A percentile compares a stretch with the other conserved stretches of the same genome.
These are phyloP conservation scores for Bassia scoparia DNA, from an alignment of 148 eudicot genomes.

Conservation along the genomic window DNA sequence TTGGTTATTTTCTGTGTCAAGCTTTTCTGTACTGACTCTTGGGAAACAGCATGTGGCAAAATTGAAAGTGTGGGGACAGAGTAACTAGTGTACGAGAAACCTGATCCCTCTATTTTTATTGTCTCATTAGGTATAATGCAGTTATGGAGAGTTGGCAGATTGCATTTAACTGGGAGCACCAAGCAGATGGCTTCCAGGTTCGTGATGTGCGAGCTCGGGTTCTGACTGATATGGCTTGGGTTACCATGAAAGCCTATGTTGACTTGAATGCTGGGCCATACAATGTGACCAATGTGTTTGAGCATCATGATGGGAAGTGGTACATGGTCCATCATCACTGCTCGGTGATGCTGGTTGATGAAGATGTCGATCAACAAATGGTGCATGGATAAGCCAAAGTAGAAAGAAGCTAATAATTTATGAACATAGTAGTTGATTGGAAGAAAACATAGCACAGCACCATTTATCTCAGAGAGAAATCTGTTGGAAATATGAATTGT, in stretches of 20 bases:
- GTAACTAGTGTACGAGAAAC: not conserved
- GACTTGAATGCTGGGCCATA: slow-evolving; percentile 48
- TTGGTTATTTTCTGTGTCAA: no score
- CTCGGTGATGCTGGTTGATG: slow-evolving; percentile 59
- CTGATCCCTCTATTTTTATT: not conserved
- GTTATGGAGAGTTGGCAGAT: slow-evolving; percentile 84
- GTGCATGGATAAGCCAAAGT: slow-evolving; percentile 40
- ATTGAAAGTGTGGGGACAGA: not conserved
- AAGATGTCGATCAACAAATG: slow-evolving; percentile 53
- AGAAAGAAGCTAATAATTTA: slow-evolving; percentile 22
- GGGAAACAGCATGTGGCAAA: not conserved
- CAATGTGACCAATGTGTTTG: slow-evolving; percentile 68
- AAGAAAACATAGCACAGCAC: slow-evolving; percentile 27
- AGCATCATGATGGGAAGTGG: slow-evolving; percentile 79
- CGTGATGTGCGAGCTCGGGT: slow-evolving; percentile 73
- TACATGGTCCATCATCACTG: slow-evolving; percentile 96
- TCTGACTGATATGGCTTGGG: slow-evolving; percentile 81
- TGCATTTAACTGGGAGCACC: slow-evolving; percentile 66
- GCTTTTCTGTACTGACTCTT: no score
- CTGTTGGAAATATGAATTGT: slow-evolving; percentile 28
- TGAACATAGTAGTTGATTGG: slow-evolving; percentile 33
- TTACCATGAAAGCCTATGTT: slow-evolving; percentile 70
- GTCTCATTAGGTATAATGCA: slow-evolving; percentile 52
- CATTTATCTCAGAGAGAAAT: slow-evolving; percentile 33
- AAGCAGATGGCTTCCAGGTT: slow-evolving; percentile 57